Evolutionary conservation across 768 basidiomycete genomes (phyloP).

Genomic region (Lactarius pseudohatsudake): DNA sequence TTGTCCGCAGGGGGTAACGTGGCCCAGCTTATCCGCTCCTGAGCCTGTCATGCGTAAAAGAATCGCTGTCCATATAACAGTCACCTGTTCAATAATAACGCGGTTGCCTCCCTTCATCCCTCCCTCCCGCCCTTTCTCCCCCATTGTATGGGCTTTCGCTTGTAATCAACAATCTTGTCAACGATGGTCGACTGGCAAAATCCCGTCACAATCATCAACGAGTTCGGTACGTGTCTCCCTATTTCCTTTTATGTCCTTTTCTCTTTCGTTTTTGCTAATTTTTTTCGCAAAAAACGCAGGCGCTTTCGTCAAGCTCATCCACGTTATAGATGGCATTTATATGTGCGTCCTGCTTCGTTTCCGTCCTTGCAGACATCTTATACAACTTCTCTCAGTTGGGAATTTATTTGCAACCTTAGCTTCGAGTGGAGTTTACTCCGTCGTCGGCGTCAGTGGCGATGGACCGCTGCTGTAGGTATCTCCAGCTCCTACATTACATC

Average conservation of each 20-base stretch:
- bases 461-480: conserved; percentile 21
- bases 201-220: conserved; percentile 10
- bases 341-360: conserved; percentile 13
- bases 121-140: background rate
- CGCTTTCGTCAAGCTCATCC: conserved; percentile 23
- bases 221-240: conserved; percentile 12
- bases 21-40: background rate
- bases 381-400: conserved; percentile 19
- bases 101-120: background rate
- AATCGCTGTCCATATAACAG: background rate
- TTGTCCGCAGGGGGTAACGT: background rate
- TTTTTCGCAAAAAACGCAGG: background rate
- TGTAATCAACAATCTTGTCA: background rate
- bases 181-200: conserved; percentile 28
- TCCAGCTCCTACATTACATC: background rate
- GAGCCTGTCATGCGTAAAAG: background rate
- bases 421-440: conserved; percentile 24
- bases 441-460: conserved; percentile 24
- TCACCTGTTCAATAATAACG: background rate
- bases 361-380: background rate
- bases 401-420: conserved; percentile 23
- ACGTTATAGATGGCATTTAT: conserved; percentile 27
- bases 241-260: background rate
- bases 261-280: too few species aligned
- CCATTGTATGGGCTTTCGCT: background rate